Conservation (phyloP, 768 basidiomycete genomes). For the Lentinula detonsa region DNA sequence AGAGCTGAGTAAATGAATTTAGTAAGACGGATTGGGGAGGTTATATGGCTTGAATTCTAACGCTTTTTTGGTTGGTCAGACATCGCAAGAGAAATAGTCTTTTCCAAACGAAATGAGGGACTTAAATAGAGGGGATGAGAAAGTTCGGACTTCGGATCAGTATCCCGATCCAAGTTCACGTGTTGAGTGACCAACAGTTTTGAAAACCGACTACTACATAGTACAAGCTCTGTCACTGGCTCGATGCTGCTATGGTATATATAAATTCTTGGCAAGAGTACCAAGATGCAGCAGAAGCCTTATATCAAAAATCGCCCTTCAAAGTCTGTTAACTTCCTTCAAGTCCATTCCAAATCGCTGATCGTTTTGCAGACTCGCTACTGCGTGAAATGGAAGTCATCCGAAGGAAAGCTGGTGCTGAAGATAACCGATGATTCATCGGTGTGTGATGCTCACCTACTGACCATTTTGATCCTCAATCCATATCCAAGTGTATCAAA, state of each 20-base stretch:
- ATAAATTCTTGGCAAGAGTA: slow-evolving; percentile 87
- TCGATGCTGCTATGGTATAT: slow-evolving; percentile 59
- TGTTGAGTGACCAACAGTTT: not conserved
- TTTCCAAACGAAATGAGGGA: slow-evolving; percentile 1
- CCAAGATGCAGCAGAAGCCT: slow-evolving; percentile 82
- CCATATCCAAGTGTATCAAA: slow-evolving; percentile 71
- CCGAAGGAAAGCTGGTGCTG: slow-evolving; percentile 82
- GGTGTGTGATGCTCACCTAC: slow-evolving; percentile 39
- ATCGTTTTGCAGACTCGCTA: slow-evolving; percentile 65
- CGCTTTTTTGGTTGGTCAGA: slow-evolving; percentile 24
- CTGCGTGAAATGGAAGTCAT: slow-evolving; percentile 85
- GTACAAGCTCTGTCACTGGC: not conserved
- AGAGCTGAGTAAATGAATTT: slow-evolving; percentile 43
- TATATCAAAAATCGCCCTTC: slow-evolving; percentile 77
- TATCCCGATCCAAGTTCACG: not conserved
- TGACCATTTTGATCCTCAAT: not conserved
- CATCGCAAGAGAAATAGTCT: slow-evolving; percentile 8
- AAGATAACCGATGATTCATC: slow-evolving; percentile 91
- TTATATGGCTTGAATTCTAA: slow-evolving; percentile 8
- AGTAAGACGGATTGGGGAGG: not conserved
- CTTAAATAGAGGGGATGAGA: slow-evolving; percentile 2
- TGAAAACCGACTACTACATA: not conserved
- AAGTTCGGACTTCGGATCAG: not conserved
- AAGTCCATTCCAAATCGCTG: not conserved
- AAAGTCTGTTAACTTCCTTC: slow-evolving; percentile 41